Base-by-base conservation (phyloP, 768 basidiomycete species). In the Calocybe cyanea region DNA sequence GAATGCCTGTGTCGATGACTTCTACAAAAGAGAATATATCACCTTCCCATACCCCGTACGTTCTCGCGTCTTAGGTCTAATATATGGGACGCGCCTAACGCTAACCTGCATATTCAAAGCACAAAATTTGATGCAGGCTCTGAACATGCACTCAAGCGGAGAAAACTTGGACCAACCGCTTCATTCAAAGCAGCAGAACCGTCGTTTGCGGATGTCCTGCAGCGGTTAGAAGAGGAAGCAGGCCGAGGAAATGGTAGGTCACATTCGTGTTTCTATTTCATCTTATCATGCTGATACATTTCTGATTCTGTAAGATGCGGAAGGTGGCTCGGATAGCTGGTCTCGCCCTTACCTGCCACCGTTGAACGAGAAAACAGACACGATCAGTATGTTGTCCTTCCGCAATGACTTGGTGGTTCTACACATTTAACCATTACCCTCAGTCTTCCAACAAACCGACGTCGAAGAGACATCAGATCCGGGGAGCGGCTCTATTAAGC, bases 361-460 rank as follows among this genome's bases (percentile, higher is more conserved):
- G 13, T 60, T 94, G 4, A 68, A 89, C 52, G 71, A 74, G 39
- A 76, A 77, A 54, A 73, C 57, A 45, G 85, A 94, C 57, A 65
- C 72, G 4, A 83, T 96, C 47, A 67, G 92, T 91, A 31, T 46
- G 83, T 56, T 8, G 9, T 24, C 9, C 42, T 43, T 38, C 15
- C 15, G n/a, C n/a, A 8, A 11, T 28, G 11, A 6, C 25, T 6
- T 28, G 25, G 21, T 32, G n/a, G n/a, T 7, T 7, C 19, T 13
- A 23, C 19, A 30, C 2, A 13, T 36, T 20, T 15, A 17, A 20
- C 28, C 35, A 20, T 25, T 20, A 19, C 28, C 4, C 25, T 8
- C 48, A 94, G 92, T 87, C 14, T 98, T 98, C 57, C 96, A 99
- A 63, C 96, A 98, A 64, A 94, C 95, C 48, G 96, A 98, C 52